A percentile compares a stretch with the other conserved stretches of the same genome.
These are phyloP conservation scores for Ogataea salicorniae DNA, from an alignment of 805 yeast species.

Conservation along the genomic window DNA sequence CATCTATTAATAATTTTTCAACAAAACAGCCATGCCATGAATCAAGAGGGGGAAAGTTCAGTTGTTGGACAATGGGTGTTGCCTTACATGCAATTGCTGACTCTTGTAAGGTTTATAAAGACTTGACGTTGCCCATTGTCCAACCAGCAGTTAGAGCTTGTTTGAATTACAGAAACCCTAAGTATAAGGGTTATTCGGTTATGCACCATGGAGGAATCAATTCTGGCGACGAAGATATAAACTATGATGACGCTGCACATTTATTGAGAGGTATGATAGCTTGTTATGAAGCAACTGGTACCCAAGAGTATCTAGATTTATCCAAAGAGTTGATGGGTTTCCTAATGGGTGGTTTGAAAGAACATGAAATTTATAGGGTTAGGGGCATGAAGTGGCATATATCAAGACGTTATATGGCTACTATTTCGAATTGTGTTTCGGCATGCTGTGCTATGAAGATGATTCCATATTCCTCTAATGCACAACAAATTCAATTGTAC, in stretches of 20 bases:
- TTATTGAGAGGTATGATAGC: conserved; percentile 61
- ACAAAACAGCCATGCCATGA: conserved; percentile 39
- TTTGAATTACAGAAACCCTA: conserved; percentile 46
- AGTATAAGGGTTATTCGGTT: conserved; percentile 56
- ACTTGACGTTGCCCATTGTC: conserved; percentile 48
- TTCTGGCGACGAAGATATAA: conserved; percentile 54
- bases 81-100: conserved; percentile 63
- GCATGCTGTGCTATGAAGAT: conserved; percentile 58
- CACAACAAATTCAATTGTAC: conserved; percentile 32
- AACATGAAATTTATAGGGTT: conserved; percentile 42
- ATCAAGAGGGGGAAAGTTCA: conserved; percentile 47
- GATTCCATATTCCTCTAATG: conserved; percentile 45
- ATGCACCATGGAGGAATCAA: conserved; percentile 50
- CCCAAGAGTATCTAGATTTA: conserved; percentile 45
- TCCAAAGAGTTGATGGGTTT: conserved; percentile 57
- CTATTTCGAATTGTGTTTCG: conserved; percentile 64
- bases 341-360: conserved; percentile 64
- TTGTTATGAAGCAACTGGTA: conserved; percentile 63
- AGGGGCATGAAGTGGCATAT: conserved; percentile 65
- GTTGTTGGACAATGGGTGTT: conserved; percentile 65
- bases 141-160: conserved; percentile 47
- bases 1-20: conserved; percentile 32
- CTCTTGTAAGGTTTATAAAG: conserved; percentile 50
- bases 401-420: conserved; percentile 51
- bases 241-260: conserved; percentile 73